Percentiles rank a stretch among this genome's conserved stretches.
Evolutionary conservation across 2,329 filamentous ascomycete genomes (phyloP).

Genomic region (Aspergillus arachidicola): DNA sequence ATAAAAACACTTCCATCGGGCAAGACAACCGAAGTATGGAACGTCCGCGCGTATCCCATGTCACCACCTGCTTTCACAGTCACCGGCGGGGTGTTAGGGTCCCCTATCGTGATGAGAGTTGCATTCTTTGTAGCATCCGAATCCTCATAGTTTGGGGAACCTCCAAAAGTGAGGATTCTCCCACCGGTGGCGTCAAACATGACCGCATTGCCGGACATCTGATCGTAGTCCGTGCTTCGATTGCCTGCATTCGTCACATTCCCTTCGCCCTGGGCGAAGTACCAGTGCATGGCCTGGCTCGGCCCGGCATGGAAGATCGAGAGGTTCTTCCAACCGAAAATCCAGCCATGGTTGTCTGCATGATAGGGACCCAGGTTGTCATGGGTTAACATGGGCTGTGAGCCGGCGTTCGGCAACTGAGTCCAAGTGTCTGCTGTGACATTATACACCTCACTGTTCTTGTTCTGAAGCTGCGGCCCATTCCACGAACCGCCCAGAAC

Average conservation of each 20-base stretch:
- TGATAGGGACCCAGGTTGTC: slow-evolving; percentile 2
- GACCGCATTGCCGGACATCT: slow-evolving; percentile 11
- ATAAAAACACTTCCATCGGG: slow-evolving; percentile 54
- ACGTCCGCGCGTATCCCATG: slow-evolving; percentile 47
- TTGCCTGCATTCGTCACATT: neutral
- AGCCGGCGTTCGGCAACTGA: neutral
- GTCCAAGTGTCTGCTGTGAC: neutral
- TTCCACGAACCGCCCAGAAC: slow-evolving; percentile 9
- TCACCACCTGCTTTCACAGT: slow-evolving; percentile 45
- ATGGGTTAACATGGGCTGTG: slow-evolving; percentile 2
- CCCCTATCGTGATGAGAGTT: slow-evolving; percentile 5
- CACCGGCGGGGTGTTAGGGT: neutral
- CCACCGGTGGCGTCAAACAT: slow-evolving; percentile 7
- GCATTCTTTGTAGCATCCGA: slow-evolving; percentile 1
- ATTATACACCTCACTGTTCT: slow-evolving; percentile 9
- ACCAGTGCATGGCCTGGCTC: slow-evolving; percentile 12
- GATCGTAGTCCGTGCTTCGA: slow-evolving; percentile 1
- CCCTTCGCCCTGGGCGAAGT: neutral
- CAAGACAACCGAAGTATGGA: slow-evolving; percentile 51
- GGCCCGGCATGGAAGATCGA: slow-evolving; percentile 11
- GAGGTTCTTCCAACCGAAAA: slow-evolving; percentile 12
- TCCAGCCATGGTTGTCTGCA: slow-evolving; percentile 11
- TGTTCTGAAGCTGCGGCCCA: neutral
- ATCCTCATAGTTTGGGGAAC: slow-evolving; percentile 8
- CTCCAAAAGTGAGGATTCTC: slow-evolving; percentile 8